Evolutionary conservation across 305 asterid genomes (phyloP), one percentile per base, ranked within the genome.

Genomic region (Solanum hybrid): DNA sequence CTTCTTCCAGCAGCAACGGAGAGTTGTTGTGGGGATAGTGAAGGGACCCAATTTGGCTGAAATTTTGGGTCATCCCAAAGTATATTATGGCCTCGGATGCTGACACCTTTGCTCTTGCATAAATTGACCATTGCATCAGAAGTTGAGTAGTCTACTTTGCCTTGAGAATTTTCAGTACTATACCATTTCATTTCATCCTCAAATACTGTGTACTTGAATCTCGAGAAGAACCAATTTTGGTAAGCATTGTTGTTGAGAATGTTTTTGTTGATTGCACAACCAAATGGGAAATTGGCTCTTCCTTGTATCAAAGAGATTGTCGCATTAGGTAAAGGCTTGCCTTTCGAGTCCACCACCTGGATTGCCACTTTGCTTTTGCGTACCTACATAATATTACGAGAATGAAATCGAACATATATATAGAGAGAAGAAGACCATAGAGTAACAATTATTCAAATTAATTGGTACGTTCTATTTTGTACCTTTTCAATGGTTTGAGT

Each of bases 131-230:
- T n/a, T 51, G 95, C 92, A 26, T 96, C 98, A 3, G 96, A 32
- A 10, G 20, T 9, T 1, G 93, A 81, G 91, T 96, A 96, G 91
- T 94, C 91, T 71, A 81, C 94, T 4, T 7, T 5, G 79, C 95
- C 94, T 0, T 85, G 91, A 80, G 86, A 12, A 3, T 8, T 2
- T 37, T 95, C 96, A n/a, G 38, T 93, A 38, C 32, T 66, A 76
- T 89, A 89, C 98, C 98, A 96, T 90, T 96, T 96, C 90, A 96
- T 81, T 90, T 96, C 97, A 80, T 94, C 89, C 78, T 93, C 98
- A 79, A 96, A 96, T 0, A 93, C 94, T 0, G 96, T 94, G 92
- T 81, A 75, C 78, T 79, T 93, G 96, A 96, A 96, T 89, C 94
- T 92, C 2, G 95, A 85, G 5, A 88, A 17, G 90, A 94, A 96